These are phyloP conservation scores for Alternaria alternata DNA, from an alignment of 2,329 filamentous ascomycete species.

Conservation along the genomic window DNA sequence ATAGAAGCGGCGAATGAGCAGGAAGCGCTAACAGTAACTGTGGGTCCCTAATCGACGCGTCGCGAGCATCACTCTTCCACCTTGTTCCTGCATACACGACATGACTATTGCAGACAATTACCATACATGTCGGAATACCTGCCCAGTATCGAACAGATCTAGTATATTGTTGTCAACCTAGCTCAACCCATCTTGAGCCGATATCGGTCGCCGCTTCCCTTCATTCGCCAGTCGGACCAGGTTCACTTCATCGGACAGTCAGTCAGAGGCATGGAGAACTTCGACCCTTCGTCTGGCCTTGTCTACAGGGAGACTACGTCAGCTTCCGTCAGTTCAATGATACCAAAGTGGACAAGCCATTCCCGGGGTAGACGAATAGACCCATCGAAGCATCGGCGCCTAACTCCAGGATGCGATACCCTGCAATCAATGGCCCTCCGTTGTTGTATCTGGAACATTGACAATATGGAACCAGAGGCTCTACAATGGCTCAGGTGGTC, in stretches of 20 bases:
- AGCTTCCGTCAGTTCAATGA: constrained; percentile 25
- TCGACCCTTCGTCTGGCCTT: constrained; percentile 22
- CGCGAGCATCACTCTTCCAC: not conserved
- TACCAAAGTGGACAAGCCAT: constrained; percentile 25
- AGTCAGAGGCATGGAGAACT: constrained; percentile 11
- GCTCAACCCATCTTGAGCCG: not conserved
- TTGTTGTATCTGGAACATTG: constrained; percentile 26
- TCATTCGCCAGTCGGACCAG: not conserved
- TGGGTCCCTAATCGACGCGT: not conserved
- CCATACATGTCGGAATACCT: not conserved
- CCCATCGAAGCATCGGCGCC: constrained; percentile 17
- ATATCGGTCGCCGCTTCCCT: not conserved
- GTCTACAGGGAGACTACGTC: constrained; percentile 28
- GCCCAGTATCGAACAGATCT: not conserved
- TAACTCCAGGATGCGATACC: constrained; percentile 21
- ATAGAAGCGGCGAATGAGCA: not conserved
- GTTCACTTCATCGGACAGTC: not conserved
- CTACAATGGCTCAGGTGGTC: constrained; percentile 32
- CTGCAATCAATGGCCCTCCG: constrained; percentile 30
- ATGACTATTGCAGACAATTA: not conserved
- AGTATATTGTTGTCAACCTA: not conserved
- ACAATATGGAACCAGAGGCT: constrained; percentile 23
- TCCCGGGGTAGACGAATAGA: constrained; percentile 23
- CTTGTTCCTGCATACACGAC: not conserved
- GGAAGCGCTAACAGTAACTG: not conserved